A percentile compares a stretch with the other conserved stretches of the same genome.
Conservation (phyloP, 2,329 filamentous ascomycete genomes). For the Tolypocladium inflatum region DNA sequence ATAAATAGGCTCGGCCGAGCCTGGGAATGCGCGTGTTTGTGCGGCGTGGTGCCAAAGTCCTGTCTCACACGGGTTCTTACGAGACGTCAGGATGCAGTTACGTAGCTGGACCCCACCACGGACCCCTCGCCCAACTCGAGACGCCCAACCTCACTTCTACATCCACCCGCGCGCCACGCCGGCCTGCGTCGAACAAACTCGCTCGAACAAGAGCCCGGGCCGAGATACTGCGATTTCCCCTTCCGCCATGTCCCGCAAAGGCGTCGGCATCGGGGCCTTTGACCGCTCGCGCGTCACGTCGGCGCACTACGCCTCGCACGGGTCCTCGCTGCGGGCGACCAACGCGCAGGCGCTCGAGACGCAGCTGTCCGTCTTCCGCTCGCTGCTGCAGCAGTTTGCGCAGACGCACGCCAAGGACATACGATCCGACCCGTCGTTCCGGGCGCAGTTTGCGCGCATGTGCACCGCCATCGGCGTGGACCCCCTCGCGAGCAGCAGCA, state of each 20-base stretch:
- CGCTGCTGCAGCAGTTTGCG: slow-evolving; percentile 88
- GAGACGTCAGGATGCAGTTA: neutral
- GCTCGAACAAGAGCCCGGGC: neutral
- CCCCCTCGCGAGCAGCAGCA: slow-evolving; percentile 56
- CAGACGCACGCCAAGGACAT: slow-evolving; percentile 93
- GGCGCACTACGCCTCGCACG: slow-evolving; percentile 85
- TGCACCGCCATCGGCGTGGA: slow-evolving; percentile 95
- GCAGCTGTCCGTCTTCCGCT: slow-evolving; percentile 93
- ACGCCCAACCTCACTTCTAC: neutral
- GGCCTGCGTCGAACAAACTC: neutral
- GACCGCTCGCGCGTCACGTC: slow-evolving; percentile 75
- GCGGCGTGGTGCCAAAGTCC: neutral
- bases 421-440: slow-evolving; percentile 87
- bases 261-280: slow-evolving; percentile 85
- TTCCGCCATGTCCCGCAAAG: slow-evolving; percentile 59
- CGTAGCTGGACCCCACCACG: neutral
- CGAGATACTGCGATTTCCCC: neutral
- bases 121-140: neutral
- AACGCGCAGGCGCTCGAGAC: slow-evolving; percentile 83
- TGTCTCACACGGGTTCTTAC: neutral
- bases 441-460: slow-evolving; percentile 97
- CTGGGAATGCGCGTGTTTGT: neutral
- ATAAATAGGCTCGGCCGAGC: neutral
- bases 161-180: neutral
- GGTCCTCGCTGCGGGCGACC: slow-evolving; percentile 71